Base-by-base conservation (phyloP, 1,284 basidiomycete genomes). In the Exobasidium rhododendri region DNA sequence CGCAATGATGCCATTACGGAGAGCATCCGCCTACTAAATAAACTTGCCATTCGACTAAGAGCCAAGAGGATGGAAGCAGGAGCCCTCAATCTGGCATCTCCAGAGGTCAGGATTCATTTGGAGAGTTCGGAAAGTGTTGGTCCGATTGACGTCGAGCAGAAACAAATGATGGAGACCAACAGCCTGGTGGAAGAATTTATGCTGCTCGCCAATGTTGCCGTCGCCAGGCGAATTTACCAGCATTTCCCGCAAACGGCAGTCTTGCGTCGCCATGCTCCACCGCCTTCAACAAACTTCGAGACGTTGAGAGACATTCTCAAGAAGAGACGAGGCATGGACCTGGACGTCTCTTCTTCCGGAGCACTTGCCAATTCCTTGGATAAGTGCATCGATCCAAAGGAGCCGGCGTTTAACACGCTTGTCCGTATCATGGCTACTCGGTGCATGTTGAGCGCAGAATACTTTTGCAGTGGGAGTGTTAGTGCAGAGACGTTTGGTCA, bases 371-470 rank as follows among this genome's bases (percentile, higher is more conserved):
- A 84, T 14, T 94, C 91, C 0, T 82, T 98, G 66, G 96, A 99
- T 81, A 83, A 85, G 64, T 98, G 94, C 78, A 81, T 92, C 26
- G 91, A 59, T 49, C 13, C 51, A 20, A 30, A 32, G n/a, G 52
- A 35, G 40, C 32, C 52, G 14, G 40, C 52, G 3, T 58, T 61
- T 40, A 62, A 62, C 31, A 58, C 57, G 2, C 57, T 58, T 13
- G 94, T 98, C 51, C 88, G 96, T 49, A 97, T 99, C 81, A 97
- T 99, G 93, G 94, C 96, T 1, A 98, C 96, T 1, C 85, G 96
- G 20, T 98, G 96, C 80, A 97, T 99, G 96, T 84, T 97, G 20
- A 89, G 93, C 0, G 96, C 96, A 29, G 96, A 98, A 80, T 98
- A 99, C 81, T 97, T 98, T 82, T 93, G 91, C 78, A 90, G 93